These are phyloP conservation scores for Aspergillus sergii DNA, from an alignment of 2,329 filamentous ascomycete species.

Conservation along the genomic window DNA sequence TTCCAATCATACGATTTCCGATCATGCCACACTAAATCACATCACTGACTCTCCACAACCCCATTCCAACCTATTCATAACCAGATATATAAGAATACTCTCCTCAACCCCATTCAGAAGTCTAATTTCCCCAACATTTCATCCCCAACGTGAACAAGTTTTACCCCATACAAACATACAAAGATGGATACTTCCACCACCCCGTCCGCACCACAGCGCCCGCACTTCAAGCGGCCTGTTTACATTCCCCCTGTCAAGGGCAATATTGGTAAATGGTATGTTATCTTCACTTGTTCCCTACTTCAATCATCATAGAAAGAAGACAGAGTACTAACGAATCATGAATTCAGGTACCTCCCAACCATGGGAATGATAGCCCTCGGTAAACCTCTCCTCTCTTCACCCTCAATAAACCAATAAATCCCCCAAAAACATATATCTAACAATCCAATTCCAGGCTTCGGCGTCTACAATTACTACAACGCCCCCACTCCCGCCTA, in stretches of 20 bases:
- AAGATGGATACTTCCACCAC: conserved; percentile 12
- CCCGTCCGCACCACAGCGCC: conserved; percentile 9
- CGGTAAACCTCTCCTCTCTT: conserved; percentile 8
- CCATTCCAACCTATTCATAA: neutral
- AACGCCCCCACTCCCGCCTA: conserved; percentile 4
- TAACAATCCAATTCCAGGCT: conserved; percentile 14
- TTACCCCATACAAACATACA: neutral
- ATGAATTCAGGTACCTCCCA: conserved; percentile 16
- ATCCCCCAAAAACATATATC: neutral
- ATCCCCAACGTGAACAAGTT: neutral
- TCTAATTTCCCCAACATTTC: neutral
- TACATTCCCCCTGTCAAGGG: conserved; percentile 5
- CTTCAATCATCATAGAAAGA: neutral
- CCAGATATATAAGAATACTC: neutral
- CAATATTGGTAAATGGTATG: conserved; percentile 13
- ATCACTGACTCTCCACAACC: neutral
- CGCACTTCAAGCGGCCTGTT: conserved; percentile 16
- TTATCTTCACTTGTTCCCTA: neutral
- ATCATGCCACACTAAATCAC: conserved; percentile 1
- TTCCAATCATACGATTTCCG: neutral
- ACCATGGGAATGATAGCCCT: conserved; percentile 19
- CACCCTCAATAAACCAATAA: too few species aligned
- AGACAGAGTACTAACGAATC: neutral
- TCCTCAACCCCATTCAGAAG: neutral
- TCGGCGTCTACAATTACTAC: conserved; percentile 21